Base-by-base conservation (phyloP, 164 flowering plant species). In the Berberis vulgaris region DNA sequence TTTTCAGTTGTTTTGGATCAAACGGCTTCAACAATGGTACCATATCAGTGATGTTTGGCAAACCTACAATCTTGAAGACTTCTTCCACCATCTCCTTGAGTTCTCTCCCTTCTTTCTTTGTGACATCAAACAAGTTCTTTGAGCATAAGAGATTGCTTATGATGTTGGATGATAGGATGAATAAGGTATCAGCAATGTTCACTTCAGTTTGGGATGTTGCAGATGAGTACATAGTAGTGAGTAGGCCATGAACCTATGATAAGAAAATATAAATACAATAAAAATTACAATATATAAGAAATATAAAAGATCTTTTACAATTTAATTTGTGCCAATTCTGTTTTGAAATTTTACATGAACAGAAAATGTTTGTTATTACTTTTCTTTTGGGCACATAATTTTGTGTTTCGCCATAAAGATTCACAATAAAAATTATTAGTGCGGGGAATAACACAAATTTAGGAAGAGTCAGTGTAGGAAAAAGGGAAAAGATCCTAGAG, bases 31-130 rank as follows among this genome's bases (percentile, higher is more conserved):
- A 49, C 50, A 60, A 53, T 0, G 79, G 79, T 9, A 76, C 65
- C 50, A 73, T 43, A 49, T 76, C 79, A 2, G 76, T 74, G 5
- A 76, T n/a, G 59, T 76, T 76, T 0, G 79, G 74, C 1, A 67
- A 65, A 9, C 74, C 79, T 43, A 73, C 74, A 13, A 62, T 67
- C 59, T 76, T 74, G 38, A 76, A 49, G 5, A 76, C 65, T 60
- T 70, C 76, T 69, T 72, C 67, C 42, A 76, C 76, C 76, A 76
- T 65, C 60, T 70, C 67, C 41, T 76, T 76, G 40, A 76, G 43
- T 63, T 70, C 76, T 56, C 68, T 64, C 10, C 73, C 76, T 54
- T 70, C 69, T 60, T 69, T 64, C 66, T 66, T 69, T 12, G 54
- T 44, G 41, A 39, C n/a, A 49, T 76, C 72, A 60, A 73, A 73